Base-by-base conservation (phyloP, 2,329 filamentous ascomycete species). In the Orbilia brochopaga region DNA sequence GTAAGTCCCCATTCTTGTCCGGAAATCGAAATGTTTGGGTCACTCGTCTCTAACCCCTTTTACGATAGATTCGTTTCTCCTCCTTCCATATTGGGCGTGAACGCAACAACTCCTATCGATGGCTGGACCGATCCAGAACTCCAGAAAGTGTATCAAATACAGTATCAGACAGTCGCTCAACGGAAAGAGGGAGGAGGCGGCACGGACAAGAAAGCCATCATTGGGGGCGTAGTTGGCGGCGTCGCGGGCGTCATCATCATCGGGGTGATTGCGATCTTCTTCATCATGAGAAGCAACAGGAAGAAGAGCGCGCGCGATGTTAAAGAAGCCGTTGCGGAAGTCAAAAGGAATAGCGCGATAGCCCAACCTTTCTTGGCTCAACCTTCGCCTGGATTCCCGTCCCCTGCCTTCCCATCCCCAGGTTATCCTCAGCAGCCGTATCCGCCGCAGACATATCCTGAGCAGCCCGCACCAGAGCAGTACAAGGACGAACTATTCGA, bases 171-270 rank as follows among this genome's bases (percentile, higher is more conserved):
- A 4, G 51, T 40, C 3, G 69, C 69, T 27, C 1, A 61, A 15
- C 30, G 61, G 27, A 65, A 57, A n/a, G n/a, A n/a, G 17, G 42
- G 27, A 48, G 56, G 53, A 44, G 59, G 56, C 4, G 58, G 54
- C 30, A 62, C 61, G 19, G 58, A 73, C n/a, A 73, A 58, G n/a
- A 42, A 21, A 19, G 21, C 62, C 6, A 73, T 73, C 19, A 67
- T 73, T 51, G 69, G 69, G 15, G 69, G 69, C 15, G 69, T 73
- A 13, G 62, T 73, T 6, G 69, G 69, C 17, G 69, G 69, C 21
- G 62, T 73, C 19, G 69, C 42, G 8, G 69, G 69, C 35, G 69
- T 60, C n/a, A 48, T 67, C 24, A 19, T 60, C 11, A 51, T 73
- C 11, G 52, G 54, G 30, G 24, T 67, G 13, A 21, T 60, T 11